Conservation (phyloP, 768 basidiomycete species). For the Kwoniella europaea region DNA sequence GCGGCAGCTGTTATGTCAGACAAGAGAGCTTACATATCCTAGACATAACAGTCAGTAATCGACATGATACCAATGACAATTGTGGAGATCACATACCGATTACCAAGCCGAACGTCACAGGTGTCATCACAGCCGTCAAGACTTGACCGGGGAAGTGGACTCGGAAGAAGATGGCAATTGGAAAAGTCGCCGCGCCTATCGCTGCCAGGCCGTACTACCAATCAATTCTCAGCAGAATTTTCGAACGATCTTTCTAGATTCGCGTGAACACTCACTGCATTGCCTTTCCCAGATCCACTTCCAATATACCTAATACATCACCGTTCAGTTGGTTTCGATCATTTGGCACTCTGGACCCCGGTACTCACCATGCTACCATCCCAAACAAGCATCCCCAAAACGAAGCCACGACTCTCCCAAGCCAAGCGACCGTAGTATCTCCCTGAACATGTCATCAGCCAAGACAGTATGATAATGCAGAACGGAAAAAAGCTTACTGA, state of each 20-base stretch:
- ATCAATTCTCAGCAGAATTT: too few relatives aligned
- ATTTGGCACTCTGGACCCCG: not conserved
- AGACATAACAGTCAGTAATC: not conserved
- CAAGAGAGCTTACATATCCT: constrained; percentile 61
- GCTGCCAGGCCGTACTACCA: constrained; percentile 70
- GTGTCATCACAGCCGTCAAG: constrained; percentile 66
- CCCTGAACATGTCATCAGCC: constrained; percentile 19
- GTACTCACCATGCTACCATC: constrained; percentile 49
- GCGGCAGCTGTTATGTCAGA: constrained; percentile 62
- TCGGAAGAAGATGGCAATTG: constrained; percentile 72
- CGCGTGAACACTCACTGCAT: constrained; percentile 30
- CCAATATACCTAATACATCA: constrained; percentile 41
- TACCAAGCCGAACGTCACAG: constrained; percentile 51
- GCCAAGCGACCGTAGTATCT: constrained; percentile 51
- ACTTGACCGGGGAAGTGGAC: constrained; percentile 76
- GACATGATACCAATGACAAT: not conserved
- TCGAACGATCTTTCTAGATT: not conserved
- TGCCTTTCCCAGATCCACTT: constrained; percentile 38
- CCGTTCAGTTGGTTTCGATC: too few relatives aligned
- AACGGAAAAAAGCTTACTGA: constrained; percentile 29
- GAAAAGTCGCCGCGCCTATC: constrained; percentile 71
- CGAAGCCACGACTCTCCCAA: constrained; percentile 46
- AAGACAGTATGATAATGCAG: not conserved
- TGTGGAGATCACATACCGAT: constrained; percentile 34
- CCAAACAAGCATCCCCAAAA: constrained; percentile 54